Evolutionary conservation across 495 filamentous ascomycete genomes (phyloP).

Genomic region (Hypoxylon rickii): DNA sequence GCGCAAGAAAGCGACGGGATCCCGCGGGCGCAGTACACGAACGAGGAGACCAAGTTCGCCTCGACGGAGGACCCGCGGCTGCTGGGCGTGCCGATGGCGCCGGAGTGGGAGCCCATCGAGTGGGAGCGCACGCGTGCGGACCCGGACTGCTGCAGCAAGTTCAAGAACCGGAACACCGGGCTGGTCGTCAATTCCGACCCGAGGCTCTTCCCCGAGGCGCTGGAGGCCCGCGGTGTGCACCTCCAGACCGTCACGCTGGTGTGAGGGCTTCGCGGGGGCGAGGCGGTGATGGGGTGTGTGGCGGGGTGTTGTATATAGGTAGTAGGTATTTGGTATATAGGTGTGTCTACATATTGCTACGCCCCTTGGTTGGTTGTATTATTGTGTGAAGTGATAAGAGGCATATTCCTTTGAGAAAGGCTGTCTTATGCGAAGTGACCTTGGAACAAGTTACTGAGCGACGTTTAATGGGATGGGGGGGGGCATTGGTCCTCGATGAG

Average conservation of each 20-base stretch:
- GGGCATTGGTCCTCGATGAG: too few species aligned
- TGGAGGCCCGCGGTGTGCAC: conserved; percentile 3
- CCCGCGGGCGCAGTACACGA: background rate
- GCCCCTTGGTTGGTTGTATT: too few species aligned
- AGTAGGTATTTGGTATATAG: background rate
- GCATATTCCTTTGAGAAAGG: too few species aligned
- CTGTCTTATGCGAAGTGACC: too few species aligned
- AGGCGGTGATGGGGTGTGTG: background rate
- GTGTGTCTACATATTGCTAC: too few species aligned
- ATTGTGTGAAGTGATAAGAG: too few species aligned
- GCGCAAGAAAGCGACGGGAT: background rate
- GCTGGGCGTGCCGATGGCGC: conserved; percentile 5
- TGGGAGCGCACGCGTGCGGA: conserved; percentile 4
- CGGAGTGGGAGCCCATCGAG: conserved; percentile 15
- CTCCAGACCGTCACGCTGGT: conserved; percentile 19
- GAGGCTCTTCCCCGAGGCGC: conserved; percentile 17
- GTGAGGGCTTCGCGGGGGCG: background rate
- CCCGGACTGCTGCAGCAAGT: conserved; percentile 10
- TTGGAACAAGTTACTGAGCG: too few species aligned
- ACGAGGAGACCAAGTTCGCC: background rate
- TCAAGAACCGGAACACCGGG: conserved; percentile 14
- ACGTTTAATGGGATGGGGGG: too few species aligned
- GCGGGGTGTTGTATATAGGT: background rate
- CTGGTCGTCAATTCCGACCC: conserved; percentile 25
- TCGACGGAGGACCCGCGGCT: conserved; percentile 7